phyloP scores from a whole-genome alignment of 345 rosid species.

The Arabidopsis suecica region DNA sequence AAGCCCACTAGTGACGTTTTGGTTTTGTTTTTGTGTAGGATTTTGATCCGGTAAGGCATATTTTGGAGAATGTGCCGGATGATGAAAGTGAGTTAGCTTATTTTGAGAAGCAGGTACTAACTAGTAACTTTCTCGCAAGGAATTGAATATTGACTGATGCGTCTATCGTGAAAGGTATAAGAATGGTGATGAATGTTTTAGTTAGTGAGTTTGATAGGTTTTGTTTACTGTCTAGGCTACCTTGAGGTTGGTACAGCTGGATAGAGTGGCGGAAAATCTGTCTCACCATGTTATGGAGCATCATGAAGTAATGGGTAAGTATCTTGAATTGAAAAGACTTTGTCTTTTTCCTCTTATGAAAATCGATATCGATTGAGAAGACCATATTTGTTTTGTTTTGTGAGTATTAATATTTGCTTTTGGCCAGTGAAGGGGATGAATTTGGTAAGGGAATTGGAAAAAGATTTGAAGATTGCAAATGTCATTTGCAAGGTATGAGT shows the following conservation, averaged over 20 bases:
- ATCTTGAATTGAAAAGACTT: slow-evolving; percentile 3
- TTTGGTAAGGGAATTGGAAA: slow-evolving; percentile 96
- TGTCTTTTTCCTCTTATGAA: not conserved
- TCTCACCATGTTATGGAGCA: slow-evolving; percentile 93
- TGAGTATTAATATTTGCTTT: slow-evolving; percentile 44
- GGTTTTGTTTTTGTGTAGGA: slow-evolving; percentile 55
- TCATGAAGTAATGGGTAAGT: slow-evolving; percentile 98
- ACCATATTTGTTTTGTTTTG: not conserved
- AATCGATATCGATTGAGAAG: not conserved
- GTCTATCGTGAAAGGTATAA: not conserved
- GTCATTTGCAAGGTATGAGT: slow-evolving; percentile 89
- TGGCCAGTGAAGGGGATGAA: slow-evolving; percentile 99
- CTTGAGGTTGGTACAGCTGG: slow-evolving; percentile 86
- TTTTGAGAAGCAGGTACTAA: slow-evolving; percentile 87
- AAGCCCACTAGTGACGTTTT: not conserved
- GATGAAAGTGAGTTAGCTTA: slow-evolving; percentile 69
- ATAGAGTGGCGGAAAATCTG: slow-evolving; percentile 77
- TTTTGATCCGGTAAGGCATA: slow-evolving; percentile 86
- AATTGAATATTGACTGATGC: not conserved
- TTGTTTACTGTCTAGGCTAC: slow-evolving; percentile 65
- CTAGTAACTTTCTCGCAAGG: not conserved
- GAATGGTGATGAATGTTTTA: not conserved
- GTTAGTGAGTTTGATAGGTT: not conserved
- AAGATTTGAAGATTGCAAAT: slow-evolving; percentile 93
- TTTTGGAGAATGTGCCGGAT: slow-evolving; percentile 75